Evolutionary conservation across 1,284 basidiomycete genomes (phyloP).

Genomic region (Tausonia pullulans): DNA sequence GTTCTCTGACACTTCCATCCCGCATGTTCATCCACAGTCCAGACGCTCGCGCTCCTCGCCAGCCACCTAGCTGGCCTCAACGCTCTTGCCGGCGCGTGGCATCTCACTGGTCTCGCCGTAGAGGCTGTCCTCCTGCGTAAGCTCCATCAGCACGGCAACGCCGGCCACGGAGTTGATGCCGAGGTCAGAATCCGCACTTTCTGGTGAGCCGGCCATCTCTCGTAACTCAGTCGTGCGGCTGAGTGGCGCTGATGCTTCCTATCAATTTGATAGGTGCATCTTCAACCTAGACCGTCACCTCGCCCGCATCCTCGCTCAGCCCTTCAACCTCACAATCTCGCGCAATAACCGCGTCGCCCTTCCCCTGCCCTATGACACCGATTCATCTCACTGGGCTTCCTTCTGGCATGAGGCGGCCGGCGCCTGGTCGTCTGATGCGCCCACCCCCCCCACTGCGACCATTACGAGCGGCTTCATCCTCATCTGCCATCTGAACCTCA

Average conservation of each 20-base stretch:
- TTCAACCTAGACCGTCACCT: not conserved
- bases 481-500: not conserved
- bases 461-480: not conserved
- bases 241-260: not conserved
- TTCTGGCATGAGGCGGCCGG: not conserved
- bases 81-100: not conserved
- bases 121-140: conserved; percentile 24
- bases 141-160: conserved; percentile 13
- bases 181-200: conserved; percentile 18
- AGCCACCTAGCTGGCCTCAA: conserved; percentile 4
- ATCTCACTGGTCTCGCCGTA: conserved; percentile 23
- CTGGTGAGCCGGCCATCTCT: not conserved
- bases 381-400: not conserved
- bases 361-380: not conserved
- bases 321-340: not conserved
- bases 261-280: not conserved
- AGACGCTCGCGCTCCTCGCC: not conserved
- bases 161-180: conserved; percentile 19
- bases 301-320: not conserved
- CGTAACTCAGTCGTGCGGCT: not conserved
- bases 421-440: not conserved
- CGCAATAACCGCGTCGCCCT: not conserved
- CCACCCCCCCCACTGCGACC: not conserved
- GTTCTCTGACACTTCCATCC: conserved; percentile 26
- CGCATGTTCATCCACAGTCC: conserved; percentile 18